Conservation (phyloP, 768 basidiomycete genomes). For the Mycena crocata region DNA sequence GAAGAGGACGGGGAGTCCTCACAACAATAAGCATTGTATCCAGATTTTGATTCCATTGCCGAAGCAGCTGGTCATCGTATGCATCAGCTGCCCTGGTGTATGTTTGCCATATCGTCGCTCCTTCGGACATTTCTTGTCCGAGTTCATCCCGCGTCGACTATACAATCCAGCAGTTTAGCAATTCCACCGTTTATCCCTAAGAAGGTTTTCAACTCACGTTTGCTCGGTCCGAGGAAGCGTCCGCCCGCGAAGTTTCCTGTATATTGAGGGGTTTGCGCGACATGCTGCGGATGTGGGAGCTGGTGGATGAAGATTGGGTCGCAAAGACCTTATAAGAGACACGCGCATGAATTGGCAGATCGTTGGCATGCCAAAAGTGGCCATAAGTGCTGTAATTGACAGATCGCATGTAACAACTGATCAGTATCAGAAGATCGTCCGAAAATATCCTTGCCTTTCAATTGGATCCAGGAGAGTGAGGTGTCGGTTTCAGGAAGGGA, state of each 20-base stretch:
- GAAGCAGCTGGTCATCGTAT: constrained; percentile 20
- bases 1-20: background rate
- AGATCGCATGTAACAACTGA: too few species aligned
- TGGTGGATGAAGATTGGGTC: constrained; percentile 4
- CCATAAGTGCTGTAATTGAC: constrained; percentile 20
- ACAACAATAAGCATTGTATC: constrained; percentile 29
- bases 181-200: background rate
- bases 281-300: background rate
- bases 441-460: too few species aligned
- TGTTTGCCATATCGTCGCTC: constrained; percentile 22
- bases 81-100: constrained; percentile 23
- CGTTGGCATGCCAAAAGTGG: constrained; percentile 16
- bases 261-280: background rate
- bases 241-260: background rate
- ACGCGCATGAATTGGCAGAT: background rate
- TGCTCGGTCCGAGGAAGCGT: constrained; percentile 1
- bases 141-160: constrained; percentile 17
- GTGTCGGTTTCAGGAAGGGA: too few species aligned
- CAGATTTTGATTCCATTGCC: constrained; percentile 28
- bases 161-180: background rate
- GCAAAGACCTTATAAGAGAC: background rate
- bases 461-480: too few species aligned
- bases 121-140: constrained; percentile 25
- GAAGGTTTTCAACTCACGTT: constrained; percentile 3
- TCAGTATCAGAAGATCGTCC: too few species aligned